Evolutionary conservation across 352 stramenopile genomes (phyloP), one percentile per base, ranked within the genome.

Genomic region (Saprolegnia parasitica): DNA sequence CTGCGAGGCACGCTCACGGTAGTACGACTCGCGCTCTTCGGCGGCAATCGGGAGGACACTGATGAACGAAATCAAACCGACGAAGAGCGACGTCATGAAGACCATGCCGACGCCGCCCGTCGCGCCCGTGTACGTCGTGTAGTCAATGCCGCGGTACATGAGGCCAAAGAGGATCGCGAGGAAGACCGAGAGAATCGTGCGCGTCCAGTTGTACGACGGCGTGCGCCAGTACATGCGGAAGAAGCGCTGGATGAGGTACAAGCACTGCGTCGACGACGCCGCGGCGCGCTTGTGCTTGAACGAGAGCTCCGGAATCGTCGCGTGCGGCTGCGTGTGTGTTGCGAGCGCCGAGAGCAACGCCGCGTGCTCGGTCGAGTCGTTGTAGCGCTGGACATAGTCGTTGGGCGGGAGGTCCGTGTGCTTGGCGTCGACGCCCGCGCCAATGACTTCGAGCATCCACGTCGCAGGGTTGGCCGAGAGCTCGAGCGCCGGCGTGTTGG

Each of bases 11-110:
- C 95, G 89, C 73, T 98, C 93, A 6, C 92, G 80, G 79, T 98
- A 98, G 73, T 95, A 98, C 40, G 91, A 86, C 24, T 91, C 90
- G 42, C 93, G 80, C 63, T 97, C 88, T n/a, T n/a, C 80, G 55
- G 87, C 76, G 26, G 92, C 82, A 1, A 96, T 74, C 10, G 87
- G 79, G 56, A 97, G 76, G 23, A 93, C 81, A 10, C 74, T 90
- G 64, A 92, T 81, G 50, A 96, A 88, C 32, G 77, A 80, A 37
- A 93, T 90, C 29, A 96, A 78, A 11, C 81, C 80, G 10, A 91
- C 75, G 67, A 97, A 97, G 60, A 93, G 65, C 5, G 89, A 87
- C 15, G 81, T 87, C 10, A 89, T 76, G 65, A 96, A 97, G 24
- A 96, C 84, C 0, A 96, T 74, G 5, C 86, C 83, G 1, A 96